phyloP scores from a whole-genome alignment of 495 filamentous ascomycete species.

The Penicillium samsonianum region DNA sequence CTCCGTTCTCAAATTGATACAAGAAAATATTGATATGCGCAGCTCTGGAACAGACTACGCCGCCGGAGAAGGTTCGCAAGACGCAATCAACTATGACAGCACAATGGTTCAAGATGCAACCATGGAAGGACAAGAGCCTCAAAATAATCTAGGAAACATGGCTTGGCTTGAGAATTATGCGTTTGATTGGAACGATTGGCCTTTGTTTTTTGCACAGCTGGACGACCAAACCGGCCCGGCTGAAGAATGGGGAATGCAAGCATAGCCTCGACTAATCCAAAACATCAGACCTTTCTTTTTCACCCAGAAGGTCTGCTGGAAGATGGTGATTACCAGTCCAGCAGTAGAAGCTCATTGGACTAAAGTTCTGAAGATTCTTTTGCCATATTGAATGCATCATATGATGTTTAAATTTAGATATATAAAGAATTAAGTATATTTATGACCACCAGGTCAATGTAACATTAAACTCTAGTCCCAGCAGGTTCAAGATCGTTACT shows the following conservation, averaged over 20 bases:
- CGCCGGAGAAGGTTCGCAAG: background rate
- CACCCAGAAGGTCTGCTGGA: background rate
- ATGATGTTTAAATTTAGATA: too few species aligned
- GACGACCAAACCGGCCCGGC: background rate
- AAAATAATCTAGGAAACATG: background rate
- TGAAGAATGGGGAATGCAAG: constrained; percentile 4
- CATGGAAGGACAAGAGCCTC: background rate
- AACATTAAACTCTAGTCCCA: too few species aligned
- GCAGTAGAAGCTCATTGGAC: background rate
- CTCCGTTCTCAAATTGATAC: constrained; percentile 9
- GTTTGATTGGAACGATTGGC: constrained; percentile 21
- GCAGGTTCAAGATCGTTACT: too few species aligned
- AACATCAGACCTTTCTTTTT: background rate
- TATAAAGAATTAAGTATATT: too few species aligned
- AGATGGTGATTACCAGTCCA: background rate
- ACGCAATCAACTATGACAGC: background rate
- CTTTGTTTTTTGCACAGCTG: constrained; percentile 17
- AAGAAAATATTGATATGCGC: constrained; percentile 2
- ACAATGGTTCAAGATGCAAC: background rate
- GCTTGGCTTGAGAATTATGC: constrained; percentile 9
- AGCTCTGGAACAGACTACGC: background rate
- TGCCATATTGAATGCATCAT: background rate
- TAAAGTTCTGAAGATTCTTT: background rate
- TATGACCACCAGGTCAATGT: too few species aligned
- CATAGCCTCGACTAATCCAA: background rate